Conservation (phyloP, 306 rosid genomes). For the Prunus dulcis region DNA sequence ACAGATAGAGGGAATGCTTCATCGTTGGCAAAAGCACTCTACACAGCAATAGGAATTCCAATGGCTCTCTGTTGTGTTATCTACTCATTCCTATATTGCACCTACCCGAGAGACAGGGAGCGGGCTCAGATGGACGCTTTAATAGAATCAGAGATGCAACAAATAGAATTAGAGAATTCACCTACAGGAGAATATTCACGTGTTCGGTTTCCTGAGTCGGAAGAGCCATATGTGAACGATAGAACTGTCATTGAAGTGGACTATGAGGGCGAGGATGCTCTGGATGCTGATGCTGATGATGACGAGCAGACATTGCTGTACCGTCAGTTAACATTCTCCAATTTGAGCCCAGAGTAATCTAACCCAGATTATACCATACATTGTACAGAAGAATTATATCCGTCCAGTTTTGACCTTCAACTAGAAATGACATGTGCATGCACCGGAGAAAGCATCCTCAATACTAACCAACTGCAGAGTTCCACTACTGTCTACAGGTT, state of each 20-base stretch:
- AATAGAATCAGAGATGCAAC: constrained; percentile 52
- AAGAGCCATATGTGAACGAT: constrained; percentile 31
- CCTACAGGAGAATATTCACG: constrained; percentile 16
- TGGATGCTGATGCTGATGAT: constrained; percentile 42
- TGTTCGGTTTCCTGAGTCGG: constrained; percentile 26
- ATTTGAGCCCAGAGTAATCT: constrained; percentile 25
- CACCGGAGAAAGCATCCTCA: background rate
- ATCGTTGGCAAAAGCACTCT: constrained; percentile 52
- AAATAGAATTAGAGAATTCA: constrained; percentile 30
- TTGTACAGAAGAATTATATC: background rate
- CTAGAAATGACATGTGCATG: background rate
- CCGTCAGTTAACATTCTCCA: constrained; percentile 49
- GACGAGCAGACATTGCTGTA: constrained; percentile 58
- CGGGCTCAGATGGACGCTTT: constrained; percentile 52
- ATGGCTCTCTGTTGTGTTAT: constrained; percentile 59
- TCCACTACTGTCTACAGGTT: background rate
- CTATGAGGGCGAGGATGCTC: constrained; percentile 41
- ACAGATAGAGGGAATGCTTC: constrained; percentile 49
- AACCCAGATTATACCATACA: background rate
- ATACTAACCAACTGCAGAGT: background rate
- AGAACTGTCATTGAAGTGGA: constrained; percentile 38
- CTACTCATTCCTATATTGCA: constrained; percentile 47
- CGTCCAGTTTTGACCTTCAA: background rate
- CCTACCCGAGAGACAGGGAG: constrained; percentile 57
- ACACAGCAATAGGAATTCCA: constrained; percentile 52